A percentile compares a stretch with the other conserved stretches of the same genome.
These are phyloP conservation scores for Cornus kousa DNA, from an alignment of 148 eudicot species.

Conservation along the genomic window DNA sequence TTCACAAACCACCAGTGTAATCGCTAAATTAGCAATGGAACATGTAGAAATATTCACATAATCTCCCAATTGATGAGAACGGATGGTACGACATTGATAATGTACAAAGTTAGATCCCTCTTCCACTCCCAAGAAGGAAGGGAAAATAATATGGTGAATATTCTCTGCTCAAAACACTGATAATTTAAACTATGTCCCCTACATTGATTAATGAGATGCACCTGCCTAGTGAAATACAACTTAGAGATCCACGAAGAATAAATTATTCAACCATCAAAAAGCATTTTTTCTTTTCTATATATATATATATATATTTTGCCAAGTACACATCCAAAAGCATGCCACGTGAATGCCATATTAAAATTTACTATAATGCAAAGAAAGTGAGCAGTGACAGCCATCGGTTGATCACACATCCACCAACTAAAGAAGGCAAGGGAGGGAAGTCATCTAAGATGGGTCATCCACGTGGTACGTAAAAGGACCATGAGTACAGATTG, in stretches of 20 bases:
- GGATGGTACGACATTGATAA: background rate
- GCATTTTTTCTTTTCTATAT: too few relatives aligned
- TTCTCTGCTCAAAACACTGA: background rate
- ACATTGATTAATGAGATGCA: conserved; percentile 5
- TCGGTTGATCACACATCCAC: background rate
- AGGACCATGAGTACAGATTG: background rate
- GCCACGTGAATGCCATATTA: background rate
- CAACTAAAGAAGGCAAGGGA: too few relatives aligned
- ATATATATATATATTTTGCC: too few relatives aligned
- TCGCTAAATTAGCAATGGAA: too few relatives aligned
- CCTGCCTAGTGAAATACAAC: background rate
- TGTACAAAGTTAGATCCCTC: background rate
- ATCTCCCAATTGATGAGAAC: background rate
- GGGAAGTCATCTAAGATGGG: background rate
- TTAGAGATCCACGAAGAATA: conserved; percentile 16
- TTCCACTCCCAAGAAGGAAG: background rate
- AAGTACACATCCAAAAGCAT: too few relatives aligned
- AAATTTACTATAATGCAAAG: too few relatives aligned
- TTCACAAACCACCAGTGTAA: background rate
- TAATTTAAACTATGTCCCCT: background rate
- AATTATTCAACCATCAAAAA: background rate
- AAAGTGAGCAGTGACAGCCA: background rate
- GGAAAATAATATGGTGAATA: background rate
- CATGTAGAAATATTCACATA: too few relatives aligned
- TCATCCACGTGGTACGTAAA: too few relatives aligned